phyloP scores from a whole-genome alignment of 2,329 filamentous ascomycete species.

The Trichoderma asperellum region DNA sequence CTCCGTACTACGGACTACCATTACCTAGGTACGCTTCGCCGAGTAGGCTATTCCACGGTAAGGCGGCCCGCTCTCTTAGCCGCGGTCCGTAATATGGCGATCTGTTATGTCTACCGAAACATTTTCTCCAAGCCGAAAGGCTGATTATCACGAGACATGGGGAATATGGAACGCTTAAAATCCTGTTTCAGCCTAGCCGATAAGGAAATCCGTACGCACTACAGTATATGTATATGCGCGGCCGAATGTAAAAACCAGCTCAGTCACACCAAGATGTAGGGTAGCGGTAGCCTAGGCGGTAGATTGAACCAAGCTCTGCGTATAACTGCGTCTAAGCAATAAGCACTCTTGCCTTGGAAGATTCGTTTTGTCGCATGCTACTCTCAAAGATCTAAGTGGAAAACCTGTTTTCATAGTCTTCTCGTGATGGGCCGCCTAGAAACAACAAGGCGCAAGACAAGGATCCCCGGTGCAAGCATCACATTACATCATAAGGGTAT shows the following conservation, averaged over 20 bases:
- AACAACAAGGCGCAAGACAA: not conserved
- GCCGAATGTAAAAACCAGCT: not conserved
- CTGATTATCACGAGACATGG: not conserved
- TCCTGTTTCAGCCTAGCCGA: not conserved
- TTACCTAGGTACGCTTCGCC: not conserved
- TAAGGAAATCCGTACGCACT: not conserved
- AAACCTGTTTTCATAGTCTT: not conserved
- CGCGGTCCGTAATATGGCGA: slow-evolving; percentile 46
- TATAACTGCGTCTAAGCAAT: not conserved
- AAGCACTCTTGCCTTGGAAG: not conserved
- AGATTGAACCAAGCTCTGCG: not conserved
- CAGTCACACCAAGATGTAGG: not conserved
- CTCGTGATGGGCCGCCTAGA: not conserved
- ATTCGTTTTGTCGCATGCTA: not conserved
- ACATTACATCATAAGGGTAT: slow-evolving; percentile 6
- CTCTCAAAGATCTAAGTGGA: not conserved
- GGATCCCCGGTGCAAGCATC: not conserved
- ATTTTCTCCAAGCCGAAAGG: not conserved
- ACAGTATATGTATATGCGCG: not conserved
- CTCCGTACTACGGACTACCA: not conserved
- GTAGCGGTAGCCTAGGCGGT: not conserved
- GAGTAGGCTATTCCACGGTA: not conserved
- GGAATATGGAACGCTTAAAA: not conserved
- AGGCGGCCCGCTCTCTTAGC: slow-evolving; percentile 44
- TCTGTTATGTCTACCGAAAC: not conserved